phyloP scores from a whole-genome alignment of 305 asterid species.

The Plantago lanceolata region DNA sequence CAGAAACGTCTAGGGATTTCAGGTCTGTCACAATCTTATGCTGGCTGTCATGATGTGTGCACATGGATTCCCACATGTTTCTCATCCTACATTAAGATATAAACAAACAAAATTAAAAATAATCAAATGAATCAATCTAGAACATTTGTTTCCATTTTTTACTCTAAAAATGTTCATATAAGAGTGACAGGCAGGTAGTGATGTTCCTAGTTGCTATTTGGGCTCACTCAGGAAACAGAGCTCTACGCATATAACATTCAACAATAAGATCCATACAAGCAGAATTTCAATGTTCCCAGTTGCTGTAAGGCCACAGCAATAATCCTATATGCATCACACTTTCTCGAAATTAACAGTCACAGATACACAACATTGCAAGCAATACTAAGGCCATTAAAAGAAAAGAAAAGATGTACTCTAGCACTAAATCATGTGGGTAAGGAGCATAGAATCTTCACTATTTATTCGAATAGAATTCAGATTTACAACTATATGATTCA shows the following conservation, averaged over 20 bases:
- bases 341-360: too few species aligned
- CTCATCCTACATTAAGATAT: slow-evolving; percentile 53
- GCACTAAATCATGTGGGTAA: neutral
- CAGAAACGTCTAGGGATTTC: slow-evolving; percentile 59
- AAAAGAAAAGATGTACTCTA: neutral
- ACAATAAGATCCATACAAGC: too few species aligned
- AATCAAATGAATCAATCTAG: slow-evolving; percentile 6
- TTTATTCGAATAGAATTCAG: neutral
- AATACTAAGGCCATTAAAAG: neutral
- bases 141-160: too few species aligned
- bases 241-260: too few species aligned
- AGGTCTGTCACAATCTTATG: slow-evolving; percentile 57
- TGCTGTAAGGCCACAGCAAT: too few species aligned
- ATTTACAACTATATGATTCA: neutral
- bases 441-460: neutral
- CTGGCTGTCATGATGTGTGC: slow-evolving; percentile 70
- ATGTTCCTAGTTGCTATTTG: too few species aligned
- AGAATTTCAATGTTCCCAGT: too few species aligned
- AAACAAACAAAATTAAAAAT: neutral
- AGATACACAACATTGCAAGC: too few species aligned
- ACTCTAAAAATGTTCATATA: too few species aligned
- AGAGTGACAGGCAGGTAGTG: too few species aligned
- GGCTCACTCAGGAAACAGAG: too few species aligned
- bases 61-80: slow-evolving; percentile 85
- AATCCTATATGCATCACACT: too few species aligned